Evolutionary conservation across 2,329 filamentous ascomycete species (phyloP).

Genomic region (Hirsutella thompsonii): DNA sequence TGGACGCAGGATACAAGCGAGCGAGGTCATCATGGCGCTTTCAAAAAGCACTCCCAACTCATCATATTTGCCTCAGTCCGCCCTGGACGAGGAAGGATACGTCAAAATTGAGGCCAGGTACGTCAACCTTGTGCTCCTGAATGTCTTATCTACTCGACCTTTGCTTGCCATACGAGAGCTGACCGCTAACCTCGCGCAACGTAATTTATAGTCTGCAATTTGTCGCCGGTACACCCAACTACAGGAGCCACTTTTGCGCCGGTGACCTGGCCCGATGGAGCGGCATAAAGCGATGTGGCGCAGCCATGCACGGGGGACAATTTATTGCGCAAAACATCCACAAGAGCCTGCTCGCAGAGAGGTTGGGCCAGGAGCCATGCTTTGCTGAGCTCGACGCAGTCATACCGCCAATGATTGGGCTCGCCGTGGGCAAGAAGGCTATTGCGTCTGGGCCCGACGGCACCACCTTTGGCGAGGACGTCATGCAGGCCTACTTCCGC

Average conservation of each 20-base stretch:
- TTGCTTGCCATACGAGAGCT: too few species aligned
- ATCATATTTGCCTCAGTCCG: constrained; percentile 43
- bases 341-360: constrained; percentile 39
- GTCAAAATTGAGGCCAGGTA: constrained; percentile 48
- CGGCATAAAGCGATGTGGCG: constrained; percentile 68
- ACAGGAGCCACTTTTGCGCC: constrained; percentile 49
- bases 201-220: constrained; percentile 36
- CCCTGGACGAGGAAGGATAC: constrained; percentile 51
- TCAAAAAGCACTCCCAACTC: constrained; percentile 51
- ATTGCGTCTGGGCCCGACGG: constrained; percentile 49
- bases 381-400: constrained; percentile 34
- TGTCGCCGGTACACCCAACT: constrained; percentile 38
- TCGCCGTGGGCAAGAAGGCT: constrained; percentile 59
- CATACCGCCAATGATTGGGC: constrained; percentile 53
- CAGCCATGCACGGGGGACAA: constrained; percentile 62
- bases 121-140: constrained; percentile 10
- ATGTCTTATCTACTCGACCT: too few species aligned
- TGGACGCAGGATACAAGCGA: constrained; percentile 44
- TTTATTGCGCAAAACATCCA: constrained; percentile 54
- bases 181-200: not conserved
- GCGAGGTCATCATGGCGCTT: constrained; percentile 57
- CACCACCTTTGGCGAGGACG: constrained; percentile 46
- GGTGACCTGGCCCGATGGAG: constrained; percentile 62
- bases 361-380: constrained; percentile 25
- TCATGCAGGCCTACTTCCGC: constrained; percentile 51